Conservation (phyloP, 805 yeast genomes). For the Dipodascopsis uninucleata region DNA sequence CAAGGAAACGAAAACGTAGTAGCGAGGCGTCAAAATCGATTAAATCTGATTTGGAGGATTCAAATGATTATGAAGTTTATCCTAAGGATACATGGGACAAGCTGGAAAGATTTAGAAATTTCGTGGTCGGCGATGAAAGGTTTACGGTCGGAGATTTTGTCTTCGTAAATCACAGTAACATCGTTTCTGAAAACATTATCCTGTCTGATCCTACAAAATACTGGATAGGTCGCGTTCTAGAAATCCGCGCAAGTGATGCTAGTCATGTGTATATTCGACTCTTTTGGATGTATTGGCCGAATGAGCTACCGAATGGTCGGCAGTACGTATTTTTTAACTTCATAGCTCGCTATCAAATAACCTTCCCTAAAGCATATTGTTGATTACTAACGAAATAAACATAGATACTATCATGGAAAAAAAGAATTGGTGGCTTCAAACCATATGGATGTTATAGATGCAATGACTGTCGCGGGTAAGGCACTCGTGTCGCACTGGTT, state of each 20-base stretch:
- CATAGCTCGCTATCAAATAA: too few species aligned
- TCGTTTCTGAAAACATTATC: not conserved
- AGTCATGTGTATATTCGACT: constrained; percentile 17
- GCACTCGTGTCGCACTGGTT: constrained; percentile 20
- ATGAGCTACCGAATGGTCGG: constrained; percentile 24
- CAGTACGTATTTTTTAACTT: constrained; percentile 1
- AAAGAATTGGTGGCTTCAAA: constrained; percentile 24
- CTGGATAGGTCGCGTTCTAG: constrained; percentile 24
- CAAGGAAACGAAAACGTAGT: constrained; percentile 3
- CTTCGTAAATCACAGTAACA: constrained; percentile 16
- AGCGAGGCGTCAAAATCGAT: not conserved
- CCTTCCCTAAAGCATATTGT: too few species aligned
- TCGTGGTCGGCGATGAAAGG: constrained; percentile 21
- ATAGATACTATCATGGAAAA: constrained; percentile 21
- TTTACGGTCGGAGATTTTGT: constrained; percentile 22
- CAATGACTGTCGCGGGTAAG: constrained; percentile 18
- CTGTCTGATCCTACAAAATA: constrained; percentile 8
- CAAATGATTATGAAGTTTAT: constrained; percentile 11
- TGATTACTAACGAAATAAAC: not conserved
- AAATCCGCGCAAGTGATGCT: constrained; percentile 17
- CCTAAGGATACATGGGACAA: constrained; percentile 15
- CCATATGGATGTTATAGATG: constrained; percentile 24
- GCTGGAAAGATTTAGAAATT: constrained; percentile 10
- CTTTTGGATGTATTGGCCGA: constrained; percentile 27
- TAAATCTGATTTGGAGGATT: constrained; percentile 4